A percentile compares a stretch with the other conserved stretches of the same genome.
Evolutionary conservation across 2,329 filamentous ascomycete species (phyloP).

Genomic region (Calycina herbarum): DNA sequence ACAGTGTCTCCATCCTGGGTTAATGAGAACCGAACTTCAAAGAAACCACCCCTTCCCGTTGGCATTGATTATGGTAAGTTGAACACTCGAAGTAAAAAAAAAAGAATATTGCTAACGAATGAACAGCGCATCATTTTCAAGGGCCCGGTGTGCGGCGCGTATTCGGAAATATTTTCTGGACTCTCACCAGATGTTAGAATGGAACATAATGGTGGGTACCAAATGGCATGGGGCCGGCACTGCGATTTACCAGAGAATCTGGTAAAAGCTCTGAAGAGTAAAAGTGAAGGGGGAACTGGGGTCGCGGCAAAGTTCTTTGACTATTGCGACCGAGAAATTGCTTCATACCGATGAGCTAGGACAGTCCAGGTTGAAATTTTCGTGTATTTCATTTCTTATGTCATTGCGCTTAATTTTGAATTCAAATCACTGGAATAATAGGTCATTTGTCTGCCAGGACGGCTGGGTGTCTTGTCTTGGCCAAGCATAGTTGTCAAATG

Average conservation of each 20-base stretch:
- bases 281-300: slow-evolving; percentile 34
- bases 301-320: slow-evolving; percentile 38
- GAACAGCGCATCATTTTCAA: slow-evolving; percentile 32
- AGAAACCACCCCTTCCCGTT: slow-evolving; percentile 29
- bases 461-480: slow-evolving; percentile 5
- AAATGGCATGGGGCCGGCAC: slow-evolving; percentile 46
- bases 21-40: slow-evolving; percentile 42
- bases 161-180: slow-evolving; percentile 41
- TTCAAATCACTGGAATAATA: neutral
- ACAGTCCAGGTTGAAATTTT: neutral
- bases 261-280: slow-evolving; percentile 27
- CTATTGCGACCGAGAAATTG: slow-evolving; percentile 39
- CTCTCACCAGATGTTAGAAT: slow-evolving; percentile 37
- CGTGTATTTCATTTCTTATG: neutral
- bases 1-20: slow-evolving; percentile 42
- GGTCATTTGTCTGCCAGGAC: neutral
- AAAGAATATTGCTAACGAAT: neutral
- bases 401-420: neutral
- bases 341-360: neutral
- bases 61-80: slow-evolving; percentile 25
- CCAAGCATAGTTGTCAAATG: slow-evolving; percentile 15
- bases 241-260: slow-evolving; percentile 25
- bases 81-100: neutral
- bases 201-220: slow-evolving; percentile 39
- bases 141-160: slow-evolving; percentile 38